Evolutionary conservation across 148 eudicot genomes (phyloP).

Genomic region (Pouteria glomerata): DNA sequence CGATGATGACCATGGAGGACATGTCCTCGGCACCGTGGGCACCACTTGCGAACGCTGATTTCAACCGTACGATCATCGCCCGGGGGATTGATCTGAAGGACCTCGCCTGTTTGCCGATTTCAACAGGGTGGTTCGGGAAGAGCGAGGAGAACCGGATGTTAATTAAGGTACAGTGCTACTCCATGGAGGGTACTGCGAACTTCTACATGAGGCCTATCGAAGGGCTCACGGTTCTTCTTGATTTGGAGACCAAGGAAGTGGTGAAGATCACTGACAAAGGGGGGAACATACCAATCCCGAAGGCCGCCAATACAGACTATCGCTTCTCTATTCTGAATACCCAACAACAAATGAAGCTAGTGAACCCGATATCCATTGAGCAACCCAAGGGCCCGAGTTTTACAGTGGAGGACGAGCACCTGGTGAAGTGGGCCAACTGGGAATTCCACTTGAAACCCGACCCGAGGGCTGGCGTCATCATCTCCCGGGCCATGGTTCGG

Average conservation of each 20-base stretch:
- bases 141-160: constrained; percentile 68
- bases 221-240: constrained; percentile 79
- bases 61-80: constrained; percentile 61
- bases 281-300: constrained; percentile 65
- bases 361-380: constrained; percentile 86
- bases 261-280: constrained; percentile 61
- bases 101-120: constrained; percentile 78
- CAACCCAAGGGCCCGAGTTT: constrained; percentile 92
- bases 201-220: constrained; percentile 98
- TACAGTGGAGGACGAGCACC: constrained; percentile 46
- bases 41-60: constrained; percentile 56
- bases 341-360: constrained; percentile 19
- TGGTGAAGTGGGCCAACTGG: constrained; percentile 93
- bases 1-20: constrained; percentile 88
- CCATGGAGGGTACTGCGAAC: constrained; percentile 65
- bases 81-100: constrained; percentile 77
- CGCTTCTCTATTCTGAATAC: constrained; percentile 46
- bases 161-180: constrained; percentile 80
- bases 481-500: constrained; percentile 63
- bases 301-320: constrained; percentile 77
- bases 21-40: constrained; percentile 61
- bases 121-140: constrained; percentile 83
- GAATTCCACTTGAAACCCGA: constrained; percentile 92
- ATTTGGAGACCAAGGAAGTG: constrained; percentile 69
- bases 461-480: constrained; percentile 84